Conservation (phyloP, 2,329 filamentous ascomycete genomes). For the Endothia cerciana region DNA sequence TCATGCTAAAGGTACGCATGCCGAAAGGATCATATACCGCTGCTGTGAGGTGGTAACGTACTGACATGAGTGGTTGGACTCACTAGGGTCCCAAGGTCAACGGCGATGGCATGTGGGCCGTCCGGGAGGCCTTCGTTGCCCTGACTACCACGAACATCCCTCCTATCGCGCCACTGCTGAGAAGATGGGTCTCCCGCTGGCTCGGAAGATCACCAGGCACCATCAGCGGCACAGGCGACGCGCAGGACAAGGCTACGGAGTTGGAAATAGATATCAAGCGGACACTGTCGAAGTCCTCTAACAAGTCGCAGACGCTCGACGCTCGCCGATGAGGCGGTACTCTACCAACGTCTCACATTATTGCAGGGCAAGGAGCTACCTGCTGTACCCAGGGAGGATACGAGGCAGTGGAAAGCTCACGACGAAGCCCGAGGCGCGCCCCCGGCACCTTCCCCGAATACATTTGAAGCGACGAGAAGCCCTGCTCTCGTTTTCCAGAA, state of each 20-base stretch:
- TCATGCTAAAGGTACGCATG: slow-evolving; percentile 17
- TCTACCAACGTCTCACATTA: background rate
- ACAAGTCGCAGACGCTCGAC: background rate
- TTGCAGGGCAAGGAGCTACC: background rate
- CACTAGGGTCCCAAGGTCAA: slow-evolving; percentile 16
- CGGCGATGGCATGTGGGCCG: slow-evolving; percentile 24
- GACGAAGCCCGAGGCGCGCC: background rate
- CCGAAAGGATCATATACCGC: too few species aligned
- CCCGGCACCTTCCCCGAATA: background rate
- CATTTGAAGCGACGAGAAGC: background rate
- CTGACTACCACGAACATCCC: slow-evolving; percentile 23
- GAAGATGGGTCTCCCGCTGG: slow-evolving; percentile 20
- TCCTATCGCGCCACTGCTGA: slow-evolving; percentile 19
- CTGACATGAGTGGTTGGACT: background rate
- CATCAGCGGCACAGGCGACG: background rate
- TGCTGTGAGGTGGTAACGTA: background rate
- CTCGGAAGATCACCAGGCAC: slow-evolving; percentile 4
- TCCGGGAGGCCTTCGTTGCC: slow-evolving; percentile 24
- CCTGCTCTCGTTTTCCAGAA: background rate
- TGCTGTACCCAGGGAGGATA: background rate
- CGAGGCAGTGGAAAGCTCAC: background rate
- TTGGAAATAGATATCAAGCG: background rate
- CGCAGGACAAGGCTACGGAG: background rate
- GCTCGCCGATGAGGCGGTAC: background rate
- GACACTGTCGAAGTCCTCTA: background rate